phyloP scores from a whole-genome alignment of 805 yeast species.

The Kluyveromyces aestuarii region DNA sequence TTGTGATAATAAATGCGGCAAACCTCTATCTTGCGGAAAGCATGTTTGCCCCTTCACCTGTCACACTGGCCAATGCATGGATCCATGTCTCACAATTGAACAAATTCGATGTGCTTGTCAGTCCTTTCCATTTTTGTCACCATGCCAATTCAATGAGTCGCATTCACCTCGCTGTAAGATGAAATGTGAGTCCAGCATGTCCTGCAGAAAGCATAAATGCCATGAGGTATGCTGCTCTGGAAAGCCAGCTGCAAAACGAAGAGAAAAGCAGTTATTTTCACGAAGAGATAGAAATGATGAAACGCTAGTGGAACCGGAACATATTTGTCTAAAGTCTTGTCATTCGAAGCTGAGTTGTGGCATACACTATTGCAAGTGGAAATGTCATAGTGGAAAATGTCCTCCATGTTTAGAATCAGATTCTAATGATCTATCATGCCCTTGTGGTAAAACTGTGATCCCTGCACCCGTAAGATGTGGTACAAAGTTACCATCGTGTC shows the following conservation, averaged over 20 bases:
- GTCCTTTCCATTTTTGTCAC: slow-evolving; percentile 44
- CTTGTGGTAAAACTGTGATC: slow-evolving; percentile 71
- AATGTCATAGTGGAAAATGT: slow-evolving; percentile 76
- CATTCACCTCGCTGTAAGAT: slow-evolving; percentile 51
- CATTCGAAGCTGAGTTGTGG: slow-evolving; percentile 55
- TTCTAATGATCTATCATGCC: slow-evolving; percentile 69
- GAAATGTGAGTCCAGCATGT: slow-evolving; percentile 65
- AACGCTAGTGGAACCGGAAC: slow-evolving; percentile 60
- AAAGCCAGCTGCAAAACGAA: slow-evolving; percentile 45
- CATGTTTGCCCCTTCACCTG: slow-evolving; percentile 57
- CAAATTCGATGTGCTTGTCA: slow-evolving; percentile 57
- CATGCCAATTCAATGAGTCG: slow-evolving; percentile 47
- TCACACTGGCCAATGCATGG: slow-evolving; percentile 67
- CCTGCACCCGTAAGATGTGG: slow-evolving; percentile 86
- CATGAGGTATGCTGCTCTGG: slow-evolving; percentile 56
- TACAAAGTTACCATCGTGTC: slow-evolving; percentile 53
- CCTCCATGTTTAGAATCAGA: slow-evolving; percentile 72
- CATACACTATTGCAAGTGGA: slow-evolving; percentile 55
- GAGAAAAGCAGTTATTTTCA: slow-evolving; percentile 37
- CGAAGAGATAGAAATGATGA: slow-evolving; percentile 36
- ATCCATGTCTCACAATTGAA: slow-evolving; percentile 50
- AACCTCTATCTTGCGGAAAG: slow-evolving; percentile 62
- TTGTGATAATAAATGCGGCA: slow-evolving; percentile 59
- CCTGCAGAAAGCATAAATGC: slow-evolving; percentile 79
- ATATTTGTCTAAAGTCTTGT: slow-evolving; percentile 63